phyloP scores from a whole-genome alignment of 2,329 filamentous ascomycete species.

The Furcasterigmium sp. region DNA sequence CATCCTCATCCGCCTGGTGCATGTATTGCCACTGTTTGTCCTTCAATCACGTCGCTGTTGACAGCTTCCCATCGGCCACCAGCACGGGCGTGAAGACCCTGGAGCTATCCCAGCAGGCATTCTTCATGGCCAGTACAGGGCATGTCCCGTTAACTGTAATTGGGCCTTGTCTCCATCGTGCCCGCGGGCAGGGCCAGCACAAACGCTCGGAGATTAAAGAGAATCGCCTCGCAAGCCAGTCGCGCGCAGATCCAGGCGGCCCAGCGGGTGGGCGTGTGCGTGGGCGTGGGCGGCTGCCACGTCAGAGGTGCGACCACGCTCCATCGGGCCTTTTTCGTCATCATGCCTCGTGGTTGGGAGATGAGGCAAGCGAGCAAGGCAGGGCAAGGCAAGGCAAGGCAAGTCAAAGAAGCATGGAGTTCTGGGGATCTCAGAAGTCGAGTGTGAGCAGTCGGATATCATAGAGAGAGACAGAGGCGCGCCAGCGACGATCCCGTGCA shows the following conservation, averaged over 20 bases:
- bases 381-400: too few relatives aligned
- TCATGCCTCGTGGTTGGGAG: too few relatives aligned
- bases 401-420: too few relatives aligned
- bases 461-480: too few relatives aligned
- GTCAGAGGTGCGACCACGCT: constrained; percentile 1
- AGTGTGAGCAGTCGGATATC: too few relatives aligned
- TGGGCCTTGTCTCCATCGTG: too few relatives aligned
- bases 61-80: neutral
- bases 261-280: too few relatives aligned
- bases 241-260: neutral
- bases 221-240: too few relatives aligned
- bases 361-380: too few relatives aligned
- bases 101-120: neutral
- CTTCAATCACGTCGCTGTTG: neutral
- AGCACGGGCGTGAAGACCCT: neutral
- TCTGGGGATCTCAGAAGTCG: too few relatives aligned
- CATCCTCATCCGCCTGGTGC: neutral
- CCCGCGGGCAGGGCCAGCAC: too few relatives aligned
- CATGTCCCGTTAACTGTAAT: neutral
- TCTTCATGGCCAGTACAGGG: neutral
- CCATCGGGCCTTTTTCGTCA: neutral
- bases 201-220: constrained; percentile 1
- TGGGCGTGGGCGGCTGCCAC: neutral
- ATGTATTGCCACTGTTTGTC: neutral
- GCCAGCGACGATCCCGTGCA: too few relatives aligned